Evolutionary conservation across 805 yeast genomes (phyloP).

Genomic region (Priceomyces haplophilus): DNA sequence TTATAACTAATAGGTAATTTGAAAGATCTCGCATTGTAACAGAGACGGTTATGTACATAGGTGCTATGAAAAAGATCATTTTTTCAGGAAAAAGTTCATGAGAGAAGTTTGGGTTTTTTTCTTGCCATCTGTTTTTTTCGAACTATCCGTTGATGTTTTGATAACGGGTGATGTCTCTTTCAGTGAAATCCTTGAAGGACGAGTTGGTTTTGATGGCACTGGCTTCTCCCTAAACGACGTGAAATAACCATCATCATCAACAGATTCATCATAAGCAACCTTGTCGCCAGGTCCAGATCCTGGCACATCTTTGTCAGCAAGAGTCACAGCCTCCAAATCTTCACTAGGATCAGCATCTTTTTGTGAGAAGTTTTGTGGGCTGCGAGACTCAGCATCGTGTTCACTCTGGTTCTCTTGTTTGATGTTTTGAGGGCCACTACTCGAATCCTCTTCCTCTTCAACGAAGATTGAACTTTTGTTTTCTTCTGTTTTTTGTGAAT

Average conservation of each 20-base stretch:
- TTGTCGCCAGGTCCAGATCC: conserved; percentile 6
- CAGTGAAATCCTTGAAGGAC: neutral
- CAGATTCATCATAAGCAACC: conserved; percentile 11
- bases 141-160: neutral
- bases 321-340: conserved; percentile 1
- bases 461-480: conserved; percentile 10
- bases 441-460: conserved; percentile 3
- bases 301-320: neutral
- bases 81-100: conserved; percentile 48
- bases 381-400: neutral
- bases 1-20: too few species aligned
- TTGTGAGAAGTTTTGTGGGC: neutral
- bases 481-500: conserved; percentile 5
- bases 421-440: neutral
- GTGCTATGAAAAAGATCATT: too few species aligned
- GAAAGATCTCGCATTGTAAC: too few species aligned
- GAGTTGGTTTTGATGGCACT: conserved; percentile 5
- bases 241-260: conserved; percentile 53
- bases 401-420: neutral
- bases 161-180: neutral
- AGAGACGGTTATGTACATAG: too few species aligned
- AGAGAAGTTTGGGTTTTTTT: conserved; percentile 43
- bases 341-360: conserved; percentile 1
- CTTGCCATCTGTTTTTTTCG: conserved; percentile 16
- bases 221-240: conserved; percentile 34